These are phyloP conservation scores for Pythium sp. DNA, from an alignment of 352 stramenopile genomes.

Conservation along the genomic window DNA sequence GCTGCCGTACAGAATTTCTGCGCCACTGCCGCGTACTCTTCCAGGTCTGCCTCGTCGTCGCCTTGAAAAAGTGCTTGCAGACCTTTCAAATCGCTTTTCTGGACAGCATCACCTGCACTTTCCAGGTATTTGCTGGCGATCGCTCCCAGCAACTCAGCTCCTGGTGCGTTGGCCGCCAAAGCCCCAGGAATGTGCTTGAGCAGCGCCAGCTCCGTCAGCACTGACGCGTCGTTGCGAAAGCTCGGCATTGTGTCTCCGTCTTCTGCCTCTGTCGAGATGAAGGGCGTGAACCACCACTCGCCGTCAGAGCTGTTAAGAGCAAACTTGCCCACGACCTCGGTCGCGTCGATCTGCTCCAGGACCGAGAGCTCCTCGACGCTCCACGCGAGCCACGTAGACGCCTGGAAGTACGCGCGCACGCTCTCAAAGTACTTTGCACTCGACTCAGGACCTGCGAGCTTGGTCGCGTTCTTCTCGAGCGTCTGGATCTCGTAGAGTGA, in stretches of 20 bases:
- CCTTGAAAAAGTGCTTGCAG: not conserved
- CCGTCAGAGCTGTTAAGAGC: not conserved
- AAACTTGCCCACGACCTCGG: not conserved
- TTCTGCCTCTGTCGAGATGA: not conserved
- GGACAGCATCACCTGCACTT: not conserved
- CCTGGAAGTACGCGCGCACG: not conserved
- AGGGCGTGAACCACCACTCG: not conserved
- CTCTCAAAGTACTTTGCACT: not conserved
- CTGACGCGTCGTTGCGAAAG: not conserved
- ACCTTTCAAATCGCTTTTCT: not conserved
- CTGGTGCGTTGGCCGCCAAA: not conserved
- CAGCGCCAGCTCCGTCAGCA: not conserved
- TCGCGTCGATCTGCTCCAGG: not conserved
- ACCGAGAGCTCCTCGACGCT: not conserved
- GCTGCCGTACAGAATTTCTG: not conserved
- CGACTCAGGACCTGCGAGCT: not conserved
- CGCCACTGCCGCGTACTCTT: not conserved
- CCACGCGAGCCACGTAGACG: not conserved
- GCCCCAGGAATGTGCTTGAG: not conserved
- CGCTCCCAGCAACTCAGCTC: not conserved
- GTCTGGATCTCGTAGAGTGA: not conserved
- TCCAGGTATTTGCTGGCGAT: conserved; percentile 2
- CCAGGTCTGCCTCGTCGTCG: not conserved
- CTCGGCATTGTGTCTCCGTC: not conserved
- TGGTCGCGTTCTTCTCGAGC: not conserved